These are phyloP conservation scores for Vaccinium macrocarpon DNA, from an alignment of 148 eudicot genomes.

Conservation along the genomic window DNA sequence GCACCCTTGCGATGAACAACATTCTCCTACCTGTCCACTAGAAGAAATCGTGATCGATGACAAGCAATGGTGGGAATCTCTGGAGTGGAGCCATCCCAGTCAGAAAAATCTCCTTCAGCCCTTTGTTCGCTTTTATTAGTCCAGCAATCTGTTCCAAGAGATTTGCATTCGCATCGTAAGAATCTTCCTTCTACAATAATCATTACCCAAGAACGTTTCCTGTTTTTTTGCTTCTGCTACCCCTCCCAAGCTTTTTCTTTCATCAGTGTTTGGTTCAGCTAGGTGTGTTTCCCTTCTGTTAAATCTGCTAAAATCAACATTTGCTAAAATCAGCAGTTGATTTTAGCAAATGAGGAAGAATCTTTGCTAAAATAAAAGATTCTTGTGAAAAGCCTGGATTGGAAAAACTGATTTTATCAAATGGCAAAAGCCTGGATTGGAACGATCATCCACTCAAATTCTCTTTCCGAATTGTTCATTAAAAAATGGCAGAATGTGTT, in stretches of 20 bases:
- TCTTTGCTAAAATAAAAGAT: too few species aligned
- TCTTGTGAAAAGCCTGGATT: too few species aligned
- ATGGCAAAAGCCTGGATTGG: neutral
- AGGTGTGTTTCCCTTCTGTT: too few species aligned
- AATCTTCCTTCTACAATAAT: neutral
- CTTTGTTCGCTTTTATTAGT: neutral
- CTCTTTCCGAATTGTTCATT: neutral
- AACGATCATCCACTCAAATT: neutral
- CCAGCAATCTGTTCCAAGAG: neutral
- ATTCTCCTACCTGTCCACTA: neutral
- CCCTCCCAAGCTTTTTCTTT: neutral
- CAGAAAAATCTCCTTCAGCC: slow-evolving; percentile 6
- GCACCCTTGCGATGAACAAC: neutral
- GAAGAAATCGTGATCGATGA: neutral
- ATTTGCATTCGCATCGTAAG: neutral
- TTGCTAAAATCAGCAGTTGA: too few species aligned
- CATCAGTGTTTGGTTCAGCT: neutral
- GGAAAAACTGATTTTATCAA: too few species aligned
- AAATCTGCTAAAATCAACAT: too few species aligned
- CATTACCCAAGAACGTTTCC: neutral
- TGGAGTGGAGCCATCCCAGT: slow-evolving; percentile 4
- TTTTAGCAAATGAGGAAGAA: too few species aligned
- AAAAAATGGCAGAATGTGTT: neutral
- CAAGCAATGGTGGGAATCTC: slow-evolving; percentile 11
- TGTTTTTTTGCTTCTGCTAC: neutral